A percentile compares a stretch with the other conserved stretches of the same genome.
Conservation (phyloP, 2,329 filamentous ascomycete species). For the Trichoderma atroviride region DNA sequence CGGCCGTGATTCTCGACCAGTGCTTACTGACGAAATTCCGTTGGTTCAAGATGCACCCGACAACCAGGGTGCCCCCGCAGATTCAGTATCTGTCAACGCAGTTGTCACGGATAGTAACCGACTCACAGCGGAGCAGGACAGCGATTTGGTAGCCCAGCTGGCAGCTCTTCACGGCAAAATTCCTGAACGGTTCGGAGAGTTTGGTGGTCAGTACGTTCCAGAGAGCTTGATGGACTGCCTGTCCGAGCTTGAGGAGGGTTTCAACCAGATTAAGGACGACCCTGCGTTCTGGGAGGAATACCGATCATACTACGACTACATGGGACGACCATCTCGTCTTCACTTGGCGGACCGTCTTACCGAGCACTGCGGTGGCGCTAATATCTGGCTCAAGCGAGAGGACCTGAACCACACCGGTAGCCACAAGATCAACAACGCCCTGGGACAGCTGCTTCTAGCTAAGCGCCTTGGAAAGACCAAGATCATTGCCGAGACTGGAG, state of each 20-base stretch:
- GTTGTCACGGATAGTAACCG: constrained; percentile 69
- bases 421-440: constrained; percentile 99
- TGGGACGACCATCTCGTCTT: constrained; percentile 90
- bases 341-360: constrained; percentile 89
- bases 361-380: constrained; percentile 85
- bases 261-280: constrained; percentile 84
- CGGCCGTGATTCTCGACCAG: constrained; percentile 49
- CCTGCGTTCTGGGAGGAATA: constrained; percentile 97
- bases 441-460: constrained; percentile 89
- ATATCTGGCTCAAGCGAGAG: constrained; percentile 97
- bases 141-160: constrained; percentile 76
- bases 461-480: constrained; percentile 87
- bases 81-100: constrained; percentile 57
- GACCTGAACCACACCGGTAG: constrained; percentile 97
- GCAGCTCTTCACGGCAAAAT: constrained; percentile 79
- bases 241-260: constrained; percentile 85
- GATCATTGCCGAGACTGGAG: constrained; percentile 97
- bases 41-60: constrained; percentile 68
- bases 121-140: constrained; percentile 57
- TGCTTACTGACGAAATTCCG: constrained; percentile 65
- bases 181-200: constrained; percentile 89
- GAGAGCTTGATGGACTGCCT: constrained; percentile 98
- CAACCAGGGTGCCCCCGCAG: constrained; percentile 46
- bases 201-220: constrained; percentile 95
- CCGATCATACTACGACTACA: constrained; percentile 93